phyloP scores from a whole-genome alignment of 2,329 filamentous ascomycete species.

The Intubia oerlemansii region DNA sequence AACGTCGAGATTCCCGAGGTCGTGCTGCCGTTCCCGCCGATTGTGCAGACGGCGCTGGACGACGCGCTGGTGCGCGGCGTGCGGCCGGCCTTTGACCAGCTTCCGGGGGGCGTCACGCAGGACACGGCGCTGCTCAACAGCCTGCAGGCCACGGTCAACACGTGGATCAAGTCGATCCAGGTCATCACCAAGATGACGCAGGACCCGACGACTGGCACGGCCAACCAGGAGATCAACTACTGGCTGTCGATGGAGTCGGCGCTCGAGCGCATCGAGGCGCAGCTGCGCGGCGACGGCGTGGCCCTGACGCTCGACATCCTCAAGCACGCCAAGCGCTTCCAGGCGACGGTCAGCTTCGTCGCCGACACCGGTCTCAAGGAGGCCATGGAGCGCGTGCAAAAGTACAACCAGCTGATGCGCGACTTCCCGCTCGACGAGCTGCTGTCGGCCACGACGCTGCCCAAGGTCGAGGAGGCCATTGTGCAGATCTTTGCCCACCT shows the following conservation, averaged over 20 bases:
- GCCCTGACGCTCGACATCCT: slow-evolving; percentile 81
- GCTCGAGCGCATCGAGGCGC: slow-evolving; percentile 74
- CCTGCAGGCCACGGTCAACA: slow-evolving; percentile 81
- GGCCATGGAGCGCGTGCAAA: slow-evolving; percentile 86
- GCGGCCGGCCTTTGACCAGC: slow-evolving; percentile 56
- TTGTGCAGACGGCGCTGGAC: slow-evolving; percentile 70
- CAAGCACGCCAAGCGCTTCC: slow-evolving; percentile 92
- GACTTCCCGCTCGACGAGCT: slow-evolving; percentile 94
- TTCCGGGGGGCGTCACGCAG: slow-evolving; percentile 54
- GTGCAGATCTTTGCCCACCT: slow-evolving; percentile 80
- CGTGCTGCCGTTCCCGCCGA: slow-evolving; percentile 66
- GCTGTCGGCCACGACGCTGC: slow-evolving; percentile 70
- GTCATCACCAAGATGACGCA: slow-evolving; percentile 85
- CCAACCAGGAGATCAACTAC: slow-evolving; percentile 96
- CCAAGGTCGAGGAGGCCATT: slow-evolving; percentile 76
- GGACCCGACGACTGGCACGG: slow-evolving; percentile 55
- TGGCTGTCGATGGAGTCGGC: slow-evolving; percentile 96
- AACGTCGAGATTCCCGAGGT: slow-evolving; percentile 96
- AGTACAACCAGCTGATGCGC: slow-evolving; percentile 97
- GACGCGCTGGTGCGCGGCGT: slow-evolving; percentile 46
- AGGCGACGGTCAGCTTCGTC: slow-evolving; percentile 89
- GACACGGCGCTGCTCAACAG: slow-evolving; percentile 89
- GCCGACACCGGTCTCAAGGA: slow-evolving; percentile 93
- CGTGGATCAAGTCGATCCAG: slow-evolving; percentile 98
- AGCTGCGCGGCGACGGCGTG: slow-evolving; percentile 76